These are phyloP conservation scores for Pseudonectria buxi DNA, from an alignment of 2,329 filamentous ascomycete species.

Conservation along the genomic window DNA sequence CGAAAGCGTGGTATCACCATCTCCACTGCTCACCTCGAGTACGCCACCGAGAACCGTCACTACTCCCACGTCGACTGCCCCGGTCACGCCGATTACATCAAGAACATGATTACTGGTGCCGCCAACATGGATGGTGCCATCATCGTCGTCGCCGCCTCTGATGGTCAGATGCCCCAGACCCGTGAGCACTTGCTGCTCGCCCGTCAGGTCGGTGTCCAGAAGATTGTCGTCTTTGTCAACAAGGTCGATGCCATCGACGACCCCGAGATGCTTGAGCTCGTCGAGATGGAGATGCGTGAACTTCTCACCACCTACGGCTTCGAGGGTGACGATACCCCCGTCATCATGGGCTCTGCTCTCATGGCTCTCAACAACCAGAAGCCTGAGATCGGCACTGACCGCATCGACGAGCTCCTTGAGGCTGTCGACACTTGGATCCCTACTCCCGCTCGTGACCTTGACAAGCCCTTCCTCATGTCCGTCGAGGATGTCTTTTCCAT, in stretches of 20 bases:
- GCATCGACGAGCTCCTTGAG: slow-evolving; percentile 86
- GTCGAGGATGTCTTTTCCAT: slow-evolving; percentile 92
- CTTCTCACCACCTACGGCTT: slow-evolving; percentile 89
- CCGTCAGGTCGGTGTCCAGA: slow-evolving; percentile 96
- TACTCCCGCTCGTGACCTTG: slow-evolving; percentile 84
- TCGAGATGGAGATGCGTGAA: slow-evolving; percentile 99
- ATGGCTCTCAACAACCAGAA: slow-evolving; percentile 84
- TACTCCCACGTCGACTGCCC: slow-evolving; percentile 99
- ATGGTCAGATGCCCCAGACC: slow-evolving; percentile 99
- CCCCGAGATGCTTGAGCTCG: slow-evolving; percentile 98
- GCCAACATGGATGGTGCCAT: slow-evolving; percentile 99
- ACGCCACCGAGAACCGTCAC: slow-evolving; percentile 86
- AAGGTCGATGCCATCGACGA: slow-evolving; percentile 97
- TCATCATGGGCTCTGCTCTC: slow-evolving; percentile 93
- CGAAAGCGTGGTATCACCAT: slow-evolving; percentile 99
- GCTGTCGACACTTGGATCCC: slow-evolving; percentile 96
- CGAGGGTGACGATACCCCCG: slow-evolving; percentile 95
- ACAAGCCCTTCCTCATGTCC: slow-evolving; percentile 99
- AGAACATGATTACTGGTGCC: slow-evolving; percentile 99
- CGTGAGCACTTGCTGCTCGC: slow-evolving; percentile 96
- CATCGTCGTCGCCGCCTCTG: slow-evolving; percentile 95
- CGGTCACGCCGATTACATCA: slow-evolving; percentile 99
- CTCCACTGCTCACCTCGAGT: slow-evolving; percentile 97
- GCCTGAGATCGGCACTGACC: slow-evolving; percentile 76
- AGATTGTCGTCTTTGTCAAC: slow-evolving; percentile 99